Evolutionary conservation across 2,329 filamentous ascomycete species (phyloP).

Genomic region (Ilyonectria sp.): DNA sequence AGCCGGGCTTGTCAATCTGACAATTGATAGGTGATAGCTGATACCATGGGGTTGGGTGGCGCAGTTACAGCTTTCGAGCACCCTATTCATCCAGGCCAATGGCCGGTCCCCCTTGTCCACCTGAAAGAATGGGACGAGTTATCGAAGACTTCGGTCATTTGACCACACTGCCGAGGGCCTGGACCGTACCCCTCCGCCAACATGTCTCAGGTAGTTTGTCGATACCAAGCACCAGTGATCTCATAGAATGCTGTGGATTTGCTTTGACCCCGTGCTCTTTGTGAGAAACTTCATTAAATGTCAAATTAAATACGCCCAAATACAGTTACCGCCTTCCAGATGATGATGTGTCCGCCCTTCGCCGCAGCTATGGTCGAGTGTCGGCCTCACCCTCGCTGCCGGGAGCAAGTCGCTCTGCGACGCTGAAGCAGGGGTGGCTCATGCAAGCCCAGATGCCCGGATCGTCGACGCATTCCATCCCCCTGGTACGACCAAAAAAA

Average conservation of each 20-base stretch:
- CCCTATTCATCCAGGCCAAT: background rate
- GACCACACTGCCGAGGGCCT: background rate
- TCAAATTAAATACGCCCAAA: background rate
- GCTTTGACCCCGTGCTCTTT: background rate
- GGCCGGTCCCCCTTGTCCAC: background rate
- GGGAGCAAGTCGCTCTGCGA: slow-evolving; percentile 19
- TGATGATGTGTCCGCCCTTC: slow-evolving; percentile 4
- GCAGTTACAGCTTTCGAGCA: slow-evolving; percentile 3
- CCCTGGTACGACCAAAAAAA: slow-evolving; percentile 15
- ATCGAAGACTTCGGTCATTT: slow-evolving; percentile 3
- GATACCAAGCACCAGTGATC: background rate
- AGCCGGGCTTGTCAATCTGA: slow-evolving; percentile 8
- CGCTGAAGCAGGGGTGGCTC: slow-evolving; percentile 28
- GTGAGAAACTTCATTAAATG: slow-evolving; percentile 4
- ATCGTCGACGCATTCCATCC: slow-evolving; percentile 23
- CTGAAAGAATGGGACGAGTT: slow-evolving; percentile 2
- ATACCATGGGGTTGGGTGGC: slow-evolving; percentile 1
- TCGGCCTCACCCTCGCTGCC: slow-evolving; percentile 20
- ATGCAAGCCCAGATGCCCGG: slow-evolving; percentile 30
- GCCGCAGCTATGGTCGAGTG: background rate
- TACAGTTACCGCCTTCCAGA: slow-evolving; percentile 5
- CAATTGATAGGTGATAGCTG: slow-evolving; percentile 12
- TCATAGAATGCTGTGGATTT: background rate
- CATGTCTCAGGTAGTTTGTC: slow-evolving; percentile 1
- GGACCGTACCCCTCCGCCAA: background rate